Percentiles rank a stretch among this genome's conserved stretches.
Conservation (phyloP, 2,329 filamentous ascomycete species). For the Fusarium lateritium region DNA sequence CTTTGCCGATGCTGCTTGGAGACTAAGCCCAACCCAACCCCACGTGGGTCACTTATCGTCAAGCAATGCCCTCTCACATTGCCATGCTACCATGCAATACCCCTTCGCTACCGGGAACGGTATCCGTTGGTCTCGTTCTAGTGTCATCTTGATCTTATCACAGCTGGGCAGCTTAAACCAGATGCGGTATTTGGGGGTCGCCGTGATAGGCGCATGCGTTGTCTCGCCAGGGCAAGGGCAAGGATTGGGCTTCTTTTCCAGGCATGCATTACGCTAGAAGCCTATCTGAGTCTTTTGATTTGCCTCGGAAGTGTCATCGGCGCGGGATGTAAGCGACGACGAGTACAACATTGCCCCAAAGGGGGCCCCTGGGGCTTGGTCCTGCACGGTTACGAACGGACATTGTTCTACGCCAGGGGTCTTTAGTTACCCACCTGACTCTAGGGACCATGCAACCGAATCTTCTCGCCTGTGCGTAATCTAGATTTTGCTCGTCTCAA, state of each 20-base stretch:
- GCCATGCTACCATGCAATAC: background rate
- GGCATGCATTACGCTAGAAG: constrained; percentile 23
- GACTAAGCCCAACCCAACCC: constrained; percentile 8
- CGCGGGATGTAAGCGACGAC: background rate
- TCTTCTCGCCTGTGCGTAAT: background rate
- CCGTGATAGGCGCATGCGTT: constrained; percentile 10
- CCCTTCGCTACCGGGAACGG: constrained; percentile 27
- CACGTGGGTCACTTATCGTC: constrained; percentile 12
- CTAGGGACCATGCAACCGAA: background rate
- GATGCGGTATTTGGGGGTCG: constrained; percentile 5
- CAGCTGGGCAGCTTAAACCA: constrained; percentile 1
- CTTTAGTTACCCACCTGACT: background rate
- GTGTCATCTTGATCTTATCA: constrained; percentile 14
- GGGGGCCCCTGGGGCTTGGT: background rate
- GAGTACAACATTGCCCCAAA: background rate
- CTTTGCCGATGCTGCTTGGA: constrained; percentile 25
- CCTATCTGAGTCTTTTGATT: constrained; percentile 5
- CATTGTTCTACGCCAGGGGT: background rate
- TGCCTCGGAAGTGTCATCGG: background rate
- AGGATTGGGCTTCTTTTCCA: background rate
- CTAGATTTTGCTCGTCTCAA: background rate
- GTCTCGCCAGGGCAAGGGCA: constrained; percentile 15
- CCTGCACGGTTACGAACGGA: background rate
- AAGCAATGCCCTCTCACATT: background rate
- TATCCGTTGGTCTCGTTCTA: constrained; percentile 27